Conservation (phyloP, 441 rosid species). For the Euphorbia celastroides region DNA sequence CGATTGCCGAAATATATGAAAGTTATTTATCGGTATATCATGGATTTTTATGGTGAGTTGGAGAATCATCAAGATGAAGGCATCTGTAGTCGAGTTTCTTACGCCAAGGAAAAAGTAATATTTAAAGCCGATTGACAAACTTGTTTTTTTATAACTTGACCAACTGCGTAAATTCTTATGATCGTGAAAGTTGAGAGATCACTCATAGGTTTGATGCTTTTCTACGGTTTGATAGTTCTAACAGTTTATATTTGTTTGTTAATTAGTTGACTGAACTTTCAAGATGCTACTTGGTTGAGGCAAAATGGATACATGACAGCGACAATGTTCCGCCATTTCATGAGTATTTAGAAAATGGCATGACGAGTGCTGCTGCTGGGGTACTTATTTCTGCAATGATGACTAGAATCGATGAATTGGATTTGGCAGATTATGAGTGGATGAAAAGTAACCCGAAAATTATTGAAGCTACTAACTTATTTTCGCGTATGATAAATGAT, state of each 20-base stretch:
- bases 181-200: not conserved
- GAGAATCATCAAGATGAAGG: slow-evolving; percentile 4
- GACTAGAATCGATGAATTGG: slow-evolving; percentile 7
- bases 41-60: not conserved
- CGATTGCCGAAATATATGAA: slow-evolving; percentile 21
- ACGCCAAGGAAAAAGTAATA: slow-evolving; percentile 11
- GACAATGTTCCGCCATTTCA: slow-evolving; percentile 10
- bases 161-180: too few relatives aligned
- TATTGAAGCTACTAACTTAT: not conserved
- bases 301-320: slow-evolving; percentile 4
- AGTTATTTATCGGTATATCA: not conserved
- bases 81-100: not conserved
- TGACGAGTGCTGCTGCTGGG: not conserved
- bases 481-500: slow-evolving; percentile 22
- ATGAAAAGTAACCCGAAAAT: slow-evolving; percentile 14
- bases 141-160: not conserved
- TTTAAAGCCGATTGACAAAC: not conserved
- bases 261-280: not conserved
- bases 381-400: not conserved
- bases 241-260: not conserved
- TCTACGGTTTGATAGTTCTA: not conserved
- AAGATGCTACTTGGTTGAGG: slow-evolving; percentile 9
- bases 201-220: not conserved
- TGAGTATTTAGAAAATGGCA: slow-evolving; percentile 8
- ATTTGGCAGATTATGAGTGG: slow-evolving; percentile 17